phyloP scores from a whole-genome alignment of 345 rosid species.

The Salix udensis region DNA sequence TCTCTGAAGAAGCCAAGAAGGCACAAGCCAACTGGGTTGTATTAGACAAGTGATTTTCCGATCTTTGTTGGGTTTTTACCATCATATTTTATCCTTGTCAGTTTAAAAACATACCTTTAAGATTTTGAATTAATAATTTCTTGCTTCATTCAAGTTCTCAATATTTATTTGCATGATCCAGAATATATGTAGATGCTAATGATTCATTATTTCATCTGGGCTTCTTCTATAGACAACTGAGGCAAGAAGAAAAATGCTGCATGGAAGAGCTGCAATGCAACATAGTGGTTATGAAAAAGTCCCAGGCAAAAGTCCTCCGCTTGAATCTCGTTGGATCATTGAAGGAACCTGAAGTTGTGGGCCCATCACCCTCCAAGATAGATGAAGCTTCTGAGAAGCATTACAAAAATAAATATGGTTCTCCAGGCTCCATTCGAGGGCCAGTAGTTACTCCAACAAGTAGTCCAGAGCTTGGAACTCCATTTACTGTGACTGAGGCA shows the following conservation, averaged over 20 bases:
- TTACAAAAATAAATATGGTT: conserved; percentile 37
- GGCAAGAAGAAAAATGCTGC: conserved; percentile 78
- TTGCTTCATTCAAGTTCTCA: neutral
- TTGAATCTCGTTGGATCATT: conserved; percentile 82
- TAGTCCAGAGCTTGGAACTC: conserved; percentile 96
- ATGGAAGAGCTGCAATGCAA: conserved; percentile 96
- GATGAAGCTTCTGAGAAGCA: conserved; percentile 48
- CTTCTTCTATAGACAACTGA: conserved; percentile 63
- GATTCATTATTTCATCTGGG: conserved; percentile 1
- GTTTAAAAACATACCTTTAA: neutral
- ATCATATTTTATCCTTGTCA: neutral
- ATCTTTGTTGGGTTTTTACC: neutral
- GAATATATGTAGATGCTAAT: neutral
- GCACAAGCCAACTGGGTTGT: conserved; percentile 86
- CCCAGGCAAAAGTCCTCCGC: conserved; percentile 89
- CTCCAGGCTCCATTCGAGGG: conserved; percentile 53
- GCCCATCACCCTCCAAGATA: conserved; percentile 36
- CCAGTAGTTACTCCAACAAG: conserved; percentile 83
- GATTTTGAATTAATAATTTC: neutral
- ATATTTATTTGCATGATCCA: neutral
- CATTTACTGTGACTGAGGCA: conserved; percentile 90
- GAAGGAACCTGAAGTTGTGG: conserved; percentile 42
- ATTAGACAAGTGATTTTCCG: conserved; percentile 71
- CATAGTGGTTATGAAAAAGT: conserved; percentile 90
- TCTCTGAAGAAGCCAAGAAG: conserved; percentile 79